phyloP scores from a whole-genome alignment of 768 basidiomycete species.

The Psilocybe azurescens region DNA sequence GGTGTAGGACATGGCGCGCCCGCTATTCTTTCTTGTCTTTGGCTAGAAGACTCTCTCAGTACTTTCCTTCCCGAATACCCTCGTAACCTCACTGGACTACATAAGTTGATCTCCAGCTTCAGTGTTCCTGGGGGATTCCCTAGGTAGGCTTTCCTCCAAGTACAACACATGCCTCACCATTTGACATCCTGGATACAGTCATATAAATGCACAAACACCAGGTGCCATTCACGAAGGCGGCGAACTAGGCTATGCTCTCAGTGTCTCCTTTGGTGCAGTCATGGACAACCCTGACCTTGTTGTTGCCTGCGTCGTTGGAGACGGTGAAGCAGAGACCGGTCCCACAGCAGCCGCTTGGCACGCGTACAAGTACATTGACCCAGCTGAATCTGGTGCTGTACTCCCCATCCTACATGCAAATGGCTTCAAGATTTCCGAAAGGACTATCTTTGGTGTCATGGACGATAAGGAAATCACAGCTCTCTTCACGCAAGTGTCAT shows the following conservation, averaged over 20 bases:
- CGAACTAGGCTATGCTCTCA: conserved; percentile 88
- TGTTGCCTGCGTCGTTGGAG: conserved; percentile 82
- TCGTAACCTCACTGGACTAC: conserved; percentile 61
- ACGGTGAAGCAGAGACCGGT: conserved; percentile 86
- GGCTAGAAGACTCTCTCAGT: conserved; percentile 79
- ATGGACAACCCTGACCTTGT: conserved; percentile 93
- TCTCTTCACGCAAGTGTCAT: conserved; percentile 65
- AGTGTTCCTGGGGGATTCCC: conserved; percentile 87
- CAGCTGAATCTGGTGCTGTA: conserved; percentile 87
- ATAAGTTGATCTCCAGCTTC: conserved; percentile 75
- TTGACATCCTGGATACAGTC: conserved; percentile 39
- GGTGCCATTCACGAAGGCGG: conserved; percentile 93
- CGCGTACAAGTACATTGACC: conserved; percentile 89
- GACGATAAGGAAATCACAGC: conserved; percentile 82
- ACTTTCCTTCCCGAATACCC: conserved; percentile 63
- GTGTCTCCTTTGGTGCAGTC: conserved; percentile 85
- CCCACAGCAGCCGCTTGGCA: conserved; percentile 87
- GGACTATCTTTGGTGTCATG: conserved; percentile 91
- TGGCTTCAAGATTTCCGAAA: conserved; percentile 90
- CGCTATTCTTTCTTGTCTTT: conserved; percentile 83
- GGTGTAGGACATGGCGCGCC: conserved; percentile 80
- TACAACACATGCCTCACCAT: neutral
- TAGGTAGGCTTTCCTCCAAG: conserved; percentile 46
- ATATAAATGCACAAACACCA: conserved; percentile 85
- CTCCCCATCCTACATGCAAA: conserved; percentile 91